Evolutionary conservation across 2,329 filamentous ascomycete genomes (phyloP), one percentile per base, ranked within the genome.

Genomic region (Colletotrichum shisoi): DNA sequence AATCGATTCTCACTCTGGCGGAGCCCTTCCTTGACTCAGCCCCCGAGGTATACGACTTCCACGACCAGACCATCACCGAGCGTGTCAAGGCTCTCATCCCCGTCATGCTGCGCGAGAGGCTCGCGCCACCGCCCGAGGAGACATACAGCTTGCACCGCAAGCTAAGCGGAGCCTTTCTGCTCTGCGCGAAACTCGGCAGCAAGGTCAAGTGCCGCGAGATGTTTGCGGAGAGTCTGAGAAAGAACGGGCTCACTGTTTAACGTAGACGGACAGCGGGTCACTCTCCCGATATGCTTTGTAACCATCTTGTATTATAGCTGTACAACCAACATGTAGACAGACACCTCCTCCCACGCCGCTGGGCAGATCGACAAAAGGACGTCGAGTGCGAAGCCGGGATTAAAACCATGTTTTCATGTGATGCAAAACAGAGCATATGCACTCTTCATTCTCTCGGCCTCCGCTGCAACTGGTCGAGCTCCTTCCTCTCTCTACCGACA

Each of bases 121-220:
- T 99, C 21, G 88, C 92, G 17, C 94, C 95, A 27, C 95, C 96
- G 27, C 95, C 95, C 0, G 96, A 99, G 80, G 95, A 99, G 83
- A 99, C 95, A 59, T 99, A 99, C 76, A 94, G 91, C 76, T 79
- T 99, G 73, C 95, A 99, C 79, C 87, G 95, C 68, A 99, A 99
- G 81, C 81, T 99, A 62, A 97, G 93, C 76, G 95, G 95, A 0
- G 96, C 95, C 0, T 99, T 99, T 76, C 79, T 99, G 74, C 83
- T 99, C 19, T 99, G 95, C 77, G 94, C 95, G 0, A 86, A 89
- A 71, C 77, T 99, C 67, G 93, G 92, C 3, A 97, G 93, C 76
- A 85, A 87, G 70, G 94, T 99, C 3, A 83, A 83, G 64, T 97
- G 94, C 73, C 87, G 90, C 70, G 88, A 91, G 67, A 79, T 99